Evolutionary conservation across 2,329 filamentous ascomycete species (phyloP).

Genomic region (Exophiala spinifera): DNA sequence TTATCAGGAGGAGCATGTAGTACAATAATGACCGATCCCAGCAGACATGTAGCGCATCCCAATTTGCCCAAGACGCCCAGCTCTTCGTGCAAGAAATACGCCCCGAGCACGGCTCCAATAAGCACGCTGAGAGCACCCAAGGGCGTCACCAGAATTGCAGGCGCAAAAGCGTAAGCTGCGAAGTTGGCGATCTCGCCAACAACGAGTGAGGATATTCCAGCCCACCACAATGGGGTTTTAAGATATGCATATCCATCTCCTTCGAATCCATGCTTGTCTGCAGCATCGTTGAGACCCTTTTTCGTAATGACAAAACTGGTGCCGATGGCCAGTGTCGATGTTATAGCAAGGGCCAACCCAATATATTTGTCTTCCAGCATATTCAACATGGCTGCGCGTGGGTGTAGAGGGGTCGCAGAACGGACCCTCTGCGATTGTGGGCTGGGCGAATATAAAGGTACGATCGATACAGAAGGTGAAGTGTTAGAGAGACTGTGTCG

Average conservation of each 20-base stretch:
- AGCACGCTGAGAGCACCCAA: conserved; percentile 90
- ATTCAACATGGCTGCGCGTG: conserved; percentile 17
- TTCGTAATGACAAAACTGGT: conserved; percentile 99
- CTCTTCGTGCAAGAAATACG: conserved; percentile 89
- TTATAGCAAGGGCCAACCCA: conserved; percentile 45
- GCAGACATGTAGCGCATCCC: conserved; percentile 91
- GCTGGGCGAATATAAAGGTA: no score
- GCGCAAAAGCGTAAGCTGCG: conserved; percentile 95
- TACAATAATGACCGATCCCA: conserved; percentile 95
- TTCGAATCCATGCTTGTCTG: conserved; percentile 89
- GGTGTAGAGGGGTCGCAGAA: not conserved
- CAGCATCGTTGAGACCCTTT: conserved; percentile 91
- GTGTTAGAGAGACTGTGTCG: not conserved
- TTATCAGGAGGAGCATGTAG: conserved; percentile 93
- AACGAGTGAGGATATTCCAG: conserved; percentile 84
- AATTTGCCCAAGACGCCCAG: conserved; percentile 88
- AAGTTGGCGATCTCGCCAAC: conserved; percentile 96
- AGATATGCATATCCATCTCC: conserved; percentile 95
- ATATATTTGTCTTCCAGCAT: conserved; percentile 41
- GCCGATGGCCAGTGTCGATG: conserved; percentile 56
- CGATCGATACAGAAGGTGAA: no score
- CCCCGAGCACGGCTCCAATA: conserved; percentile 89
- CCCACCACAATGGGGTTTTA: conserved; percentile 96
- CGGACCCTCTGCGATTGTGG: not conserved
- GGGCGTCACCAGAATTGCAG: conserved; percentile 96